Evolutionary conservation across 805 yeast genomes (phyloP), one percentile per base, ranked within the genome.

Genomic region (Starmerella apis): DNA sequence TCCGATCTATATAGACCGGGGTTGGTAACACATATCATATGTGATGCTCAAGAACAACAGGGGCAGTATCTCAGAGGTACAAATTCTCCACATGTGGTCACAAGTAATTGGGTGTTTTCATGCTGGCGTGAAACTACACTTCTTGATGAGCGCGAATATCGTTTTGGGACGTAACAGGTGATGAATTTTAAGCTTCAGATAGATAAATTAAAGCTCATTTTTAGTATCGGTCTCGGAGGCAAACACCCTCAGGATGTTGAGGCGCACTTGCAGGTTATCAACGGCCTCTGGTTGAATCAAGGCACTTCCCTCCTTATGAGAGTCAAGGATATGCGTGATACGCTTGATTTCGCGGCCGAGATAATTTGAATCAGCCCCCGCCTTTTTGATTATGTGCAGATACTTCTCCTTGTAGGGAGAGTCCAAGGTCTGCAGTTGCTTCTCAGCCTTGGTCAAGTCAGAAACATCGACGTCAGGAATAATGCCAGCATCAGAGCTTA

Each of bases 261-360:
- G 56, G 59, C 81, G 71, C 59, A 70, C 70, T 53, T 66, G 65
- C 61, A 79, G 68, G 50, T 72, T 70, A 58, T 81, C 87, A 18
- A 66, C 63, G 35, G 75, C 71, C n/a, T 60, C 65, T 10, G 63
- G 60, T 33, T 65, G 65, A 47, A 79, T 57, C 14, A 67, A 68
- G 28, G 59, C 56, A 22, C 56, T 51, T 2, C 44, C 44, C 7
- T 25, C 33, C 3, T 16, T 14, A 19, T 41, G 44, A 3, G 33
- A 13, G 24, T 41, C 44, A 33, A 80, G 52, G 24, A 80, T 65
- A 23, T 65, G 65, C 9, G 62, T 57, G 46, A 81, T 68, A 52
- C 86, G 70, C 3, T 57, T 55, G 18, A 65, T 48, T 64, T 81
- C 86, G 33, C 63, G 64, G 9, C 55, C 53, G 44, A 79, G 63